Percentiles rank a stretch among this genome's conserved stretches.
Evolutionary conservation across 805 yeast species (phyloP).

Genomic region (Wickerhamomyces rabaulensis): DNA sequence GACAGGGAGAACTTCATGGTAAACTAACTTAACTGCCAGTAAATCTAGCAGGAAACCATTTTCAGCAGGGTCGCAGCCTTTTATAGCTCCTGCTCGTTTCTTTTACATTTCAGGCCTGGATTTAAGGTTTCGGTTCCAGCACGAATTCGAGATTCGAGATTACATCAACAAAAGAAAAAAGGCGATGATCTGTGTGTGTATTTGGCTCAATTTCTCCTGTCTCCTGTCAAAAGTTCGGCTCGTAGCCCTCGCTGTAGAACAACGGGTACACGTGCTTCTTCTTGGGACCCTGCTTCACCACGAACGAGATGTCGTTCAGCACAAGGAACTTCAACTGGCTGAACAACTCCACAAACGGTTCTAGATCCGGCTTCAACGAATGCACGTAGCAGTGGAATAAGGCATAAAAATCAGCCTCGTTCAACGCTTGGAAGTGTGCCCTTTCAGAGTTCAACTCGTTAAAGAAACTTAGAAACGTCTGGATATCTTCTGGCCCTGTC

Average conservation of each 20-base stretch:
- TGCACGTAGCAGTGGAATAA: conserved; percentile 34
- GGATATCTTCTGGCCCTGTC: conserved; percentile 34
- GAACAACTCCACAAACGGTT: conserved; percentile 30
- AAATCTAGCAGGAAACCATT: too few species aligned
- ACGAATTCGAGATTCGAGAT: too few species aligned
- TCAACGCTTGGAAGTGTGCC: conserved; percentile 23
- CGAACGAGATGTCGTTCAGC: conserved; percentile 33
- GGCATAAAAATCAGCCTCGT: conserved; percentile 27
- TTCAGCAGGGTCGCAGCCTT: not conserved
- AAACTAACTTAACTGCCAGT: not conserved
- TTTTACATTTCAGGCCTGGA: too few species aligned
- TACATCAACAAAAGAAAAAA: too few species aligned
- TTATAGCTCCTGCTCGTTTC: not conserved
- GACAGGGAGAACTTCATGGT: not conserved
- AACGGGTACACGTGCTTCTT: conserved; percentile 30
- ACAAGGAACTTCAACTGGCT: conserved; percentile 32
- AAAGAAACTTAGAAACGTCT: conserved; percentile 24
- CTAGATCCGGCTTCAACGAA: conserved; percentile 29
- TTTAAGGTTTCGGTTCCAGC: too few species aligned
- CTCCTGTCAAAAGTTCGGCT: conserved; percentile 28
- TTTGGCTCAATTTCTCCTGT: too few species aligned
- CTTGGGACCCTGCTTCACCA: conserved; percentile 21
- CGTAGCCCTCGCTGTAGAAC: conserved; percentile 28
- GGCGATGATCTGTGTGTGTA: too few species aligned
- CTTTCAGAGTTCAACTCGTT: conserved; percentile 17